These are phyloP conservation scores for Trametes hirsuta DNA, from an alignment of 1,284 basidiomycete species.

Conservation along the genomic window DNA sequence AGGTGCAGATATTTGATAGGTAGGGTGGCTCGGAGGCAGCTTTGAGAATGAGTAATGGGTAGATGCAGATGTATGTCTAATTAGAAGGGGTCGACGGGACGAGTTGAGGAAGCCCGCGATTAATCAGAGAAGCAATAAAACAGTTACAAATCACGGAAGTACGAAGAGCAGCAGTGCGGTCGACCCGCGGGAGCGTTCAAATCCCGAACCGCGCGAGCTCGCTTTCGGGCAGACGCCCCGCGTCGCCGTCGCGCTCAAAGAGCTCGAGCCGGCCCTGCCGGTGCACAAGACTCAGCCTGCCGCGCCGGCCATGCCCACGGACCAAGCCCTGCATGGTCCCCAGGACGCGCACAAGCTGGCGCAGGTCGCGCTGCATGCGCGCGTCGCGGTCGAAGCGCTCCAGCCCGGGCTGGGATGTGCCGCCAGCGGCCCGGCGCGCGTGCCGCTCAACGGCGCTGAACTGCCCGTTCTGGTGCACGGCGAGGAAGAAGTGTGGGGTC, in stretches of 20 bases:
- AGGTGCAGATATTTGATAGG: too few species aligned
- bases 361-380: conserved; percentile 37
- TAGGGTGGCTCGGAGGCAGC: too few species aligned
- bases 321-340: conserved; percentile 44
- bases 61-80: too few species aligned
- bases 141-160: background rate
- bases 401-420: conserved; percentile 33
- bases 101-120: too few species aligned
- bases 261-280: conserved; percentile 44
- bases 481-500: conserved; percentile 53
- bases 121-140: background rate
- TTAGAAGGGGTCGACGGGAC: too few species aligned
- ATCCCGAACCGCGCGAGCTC: conserved; percentile 41
- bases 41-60: too few species aligned
- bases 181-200: background rate
- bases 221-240: conserved; percentile 46
- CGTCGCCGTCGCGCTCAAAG: conserved; percentile 40
- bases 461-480: conserved; percentile 46
- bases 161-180: background rate
- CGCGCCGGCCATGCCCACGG: conserved; percentile 45
- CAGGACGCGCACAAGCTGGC: conserved; percentile 44
- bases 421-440: conserved; percentile 29
- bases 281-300: conserved; percentile 51
- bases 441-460: conserved; percentile 46
- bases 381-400: conserved; percentile 29